These are phyloP conservation scores for Botrytis pseudocinerea DNA, from an alignment of 2,329 filamentous ascomycete genomes.

Conservation along the genomic window DNA sequence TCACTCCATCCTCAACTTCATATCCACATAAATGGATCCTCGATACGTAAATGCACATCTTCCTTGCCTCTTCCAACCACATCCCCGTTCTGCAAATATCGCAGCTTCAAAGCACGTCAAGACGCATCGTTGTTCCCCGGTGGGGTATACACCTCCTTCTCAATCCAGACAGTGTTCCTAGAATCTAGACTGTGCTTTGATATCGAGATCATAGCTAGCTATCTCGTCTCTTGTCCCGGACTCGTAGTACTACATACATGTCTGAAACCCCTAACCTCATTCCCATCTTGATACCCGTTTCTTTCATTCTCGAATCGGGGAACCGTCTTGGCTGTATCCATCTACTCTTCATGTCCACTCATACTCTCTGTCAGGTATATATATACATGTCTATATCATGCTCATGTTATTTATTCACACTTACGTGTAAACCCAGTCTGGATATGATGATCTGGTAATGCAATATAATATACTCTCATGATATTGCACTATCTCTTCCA, in stretches of 20 bases:
- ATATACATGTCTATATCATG: rapidly evolving
- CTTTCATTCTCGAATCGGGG: background rate
- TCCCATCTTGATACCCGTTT: background rate
- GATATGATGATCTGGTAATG: rapidly evolving
- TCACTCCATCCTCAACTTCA: background rate
- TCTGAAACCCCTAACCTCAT: background rate
- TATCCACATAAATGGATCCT: background rate
- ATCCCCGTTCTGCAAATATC: background rate
- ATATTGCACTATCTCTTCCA: background rate
- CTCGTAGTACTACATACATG: background rate
- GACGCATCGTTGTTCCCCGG: background rate
- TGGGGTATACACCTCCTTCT: background rate
- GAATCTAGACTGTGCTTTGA: background rate
- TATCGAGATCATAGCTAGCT: background rate
- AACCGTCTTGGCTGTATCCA: background rate
- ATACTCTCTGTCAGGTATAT: background rate
- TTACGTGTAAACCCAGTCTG: background rate
- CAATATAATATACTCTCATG: background rate
- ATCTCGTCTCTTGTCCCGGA: background rate
- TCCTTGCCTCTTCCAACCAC: background rate
- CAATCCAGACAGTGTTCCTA: background rate
- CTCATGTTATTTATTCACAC: background rate
- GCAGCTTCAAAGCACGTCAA: background rate
- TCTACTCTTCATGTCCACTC: background rate
- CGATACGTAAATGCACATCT: background rate